Conservation (phyloP, 2,329 filamentous ascomycete species). For the Neonectria sp. region DNA sequence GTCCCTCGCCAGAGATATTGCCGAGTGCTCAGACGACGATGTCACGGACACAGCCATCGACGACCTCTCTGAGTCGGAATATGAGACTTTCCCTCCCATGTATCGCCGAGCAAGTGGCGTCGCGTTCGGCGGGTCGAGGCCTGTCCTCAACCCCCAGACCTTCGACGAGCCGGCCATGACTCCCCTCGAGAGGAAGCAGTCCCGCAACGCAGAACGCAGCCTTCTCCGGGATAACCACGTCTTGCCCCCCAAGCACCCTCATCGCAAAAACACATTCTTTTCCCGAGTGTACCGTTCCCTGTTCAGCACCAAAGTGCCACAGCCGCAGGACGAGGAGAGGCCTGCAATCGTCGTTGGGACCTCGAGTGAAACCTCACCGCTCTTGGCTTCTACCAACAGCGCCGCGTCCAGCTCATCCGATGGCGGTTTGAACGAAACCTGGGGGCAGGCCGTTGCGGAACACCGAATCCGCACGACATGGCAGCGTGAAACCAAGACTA, state of each 20-base stretch:
- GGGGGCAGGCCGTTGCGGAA: constrained; percentile 87
- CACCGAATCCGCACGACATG: constrained; percentile 91
- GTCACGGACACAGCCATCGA: constrained; percentile 52
- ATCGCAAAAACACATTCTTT: constrained; percentile 54
- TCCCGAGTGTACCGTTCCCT: constrained; percentile 61
- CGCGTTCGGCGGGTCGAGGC: constrained; percentile 79
- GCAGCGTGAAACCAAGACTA: constrained; percentile 89
- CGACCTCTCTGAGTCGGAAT: constrained; percentile 52
- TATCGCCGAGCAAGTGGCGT: constrained; percentile 87
- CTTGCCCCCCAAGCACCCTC: constrained; percentile 71
- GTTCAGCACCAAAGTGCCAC: constrained; percentile 70
- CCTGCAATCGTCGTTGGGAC: constrained; percentile 52
- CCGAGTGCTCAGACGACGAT: constrained; percentile 73
- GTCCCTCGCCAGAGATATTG: constrained; percentile 76
- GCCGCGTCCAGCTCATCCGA: constrained; percentile 59
- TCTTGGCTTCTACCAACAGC: constrained; percentile 55
- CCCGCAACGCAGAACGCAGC: constrained; percentile 71
- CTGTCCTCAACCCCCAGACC: constrained; percentile 74
- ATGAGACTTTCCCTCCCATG: constrained; percentile 62
- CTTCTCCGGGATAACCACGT: constrained; percentile 77
- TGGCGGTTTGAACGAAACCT: constrained; percentile 78
- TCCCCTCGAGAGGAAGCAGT: constrained; percentile 69
- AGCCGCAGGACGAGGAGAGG: constrained; percentile 57
- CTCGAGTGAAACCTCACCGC: constrained; percentile 58
- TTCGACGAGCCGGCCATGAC: constrained; percentile 65